Evolutionary conservation across 148 eudicot genomes (phyloP), one percentile per base, ranked within the genome.

Genomic region (Amaranthus palmeri): DNA sequence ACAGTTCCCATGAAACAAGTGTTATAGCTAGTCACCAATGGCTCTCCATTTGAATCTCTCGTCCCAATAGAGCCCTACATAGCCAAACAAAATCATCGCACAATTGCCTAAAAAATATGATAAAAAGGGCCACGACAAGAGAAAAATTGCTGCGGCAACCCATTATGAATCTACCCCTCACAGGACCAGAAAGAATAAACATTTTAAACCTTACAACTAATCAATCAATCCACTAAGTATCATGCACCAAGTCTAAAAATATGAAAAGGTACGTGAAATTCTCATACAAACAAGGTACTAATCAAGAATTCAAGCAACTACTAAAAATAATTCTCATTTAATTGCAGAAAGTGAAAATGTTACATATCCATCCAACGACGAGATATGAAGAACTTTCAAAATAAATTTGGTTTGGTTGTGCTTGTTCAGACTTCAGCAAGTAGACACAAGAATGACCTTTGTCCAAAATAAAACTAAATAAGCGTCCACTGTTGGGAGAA

Each of bases 31-130:
- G 99, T 92, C 67, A 87, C 93, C 72, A 83, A 61, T 18, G 99
- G 99, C 80, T 95, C 99, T 25, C 99, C 97, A 65, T 70, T 79
- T 54, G 90, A 75, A 77, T 88, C 93, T 81, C 99, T 88, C 62
- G 88, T 82, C 77, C 93, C 93, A 11, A 89, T 84, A 75, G 56
- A 69, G 75, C 79, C 92, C 99, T 91, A 80, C 74, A 76, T 74
- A 70, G 68, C 36, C 61, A 60, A 67, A 45, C 51, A 44, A 14
- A 17, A 47, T 64, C 11, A 51, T 55, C 11, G 49, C 8, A 13
- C 48, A 5, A 66, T 69, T 52, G 57, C 15, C 47, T 53, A 17
- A 14, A 65, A 18, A 53, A 14, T 10, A 69, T 6, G 14, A 36
- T 41, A 62, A 9, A 59, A 17, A 2, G 59, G 15, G 42, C 18